These are phyloP conservation scores for Gaeumannomyces sp. DNA, from an alignment of 2,329 filamentous ascomycete species.

Conservation along the genomic window DNA sequence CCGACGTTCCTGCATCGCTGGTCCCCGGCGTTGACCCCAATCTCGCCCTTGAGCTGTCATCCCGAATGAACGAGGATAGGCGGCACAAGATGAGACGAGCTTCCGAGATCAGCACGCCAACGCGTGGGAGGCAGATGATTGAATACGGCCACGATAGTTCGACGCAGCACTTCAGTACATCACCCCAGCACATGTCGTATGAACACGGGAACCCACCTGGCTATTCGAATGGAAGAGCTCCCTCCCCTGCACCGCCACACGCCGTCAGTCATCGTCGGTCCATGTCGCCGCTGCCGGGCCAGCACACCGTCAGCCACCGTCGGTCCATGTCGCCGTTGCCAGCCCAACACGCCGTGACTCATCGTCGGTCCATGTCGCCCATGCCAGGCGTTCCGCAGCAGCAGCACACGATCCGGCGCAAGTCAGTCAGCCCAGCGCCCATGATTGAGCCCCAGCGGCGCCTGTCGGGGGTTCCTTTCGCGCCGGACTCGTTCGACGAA, in stretches of 20 bases:
- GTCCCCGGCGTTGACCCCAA: constrained; percentile 55
- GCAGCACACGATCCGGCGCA: constrained; percentile 55
- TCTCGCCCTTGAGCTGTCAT: constrained; percentile 50
- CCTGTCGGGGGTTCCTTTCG: constrained; percentile 61
- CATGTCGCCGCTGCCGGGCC: neutral
- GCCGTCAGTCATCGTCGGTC: neutral
- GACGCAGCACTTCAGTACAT: constrained; percentile 25
- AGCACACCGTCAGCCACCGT: neutral
- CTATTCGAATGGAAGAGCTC: neutral
- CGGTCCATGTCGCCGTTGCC: neutral
- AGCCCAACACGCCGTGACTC: constrained; percentile 19
- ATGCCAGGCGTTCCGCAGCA: constrained; percentile 29
- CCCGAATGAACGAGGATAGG: constrained; percentile 51
- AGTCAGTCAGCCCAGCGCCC: constrained; percentile 69
- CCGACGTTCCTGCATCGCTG: constrained; percentile 48
- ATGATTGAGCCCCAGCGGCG: constrained; percentile 33
- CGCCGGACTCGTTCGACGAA: constrained; percentile 68
- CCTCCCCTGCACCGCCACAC: neutral
- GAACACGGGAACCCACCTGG: neutral
- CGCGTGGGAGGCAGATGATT: constrained; percentile 33
- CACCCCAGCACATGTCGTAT: constrained; percentile 23
- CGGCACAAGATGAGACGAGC: constrained; percentile 32
- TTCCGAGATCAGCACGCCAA: constrained; percentile 32
- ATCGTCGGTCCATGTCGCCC: constrained; percentile 37
- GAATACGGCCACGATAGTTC: constrained; percentile 26